Conservation (phyloP, 345 rosid species). For the Trapa bicornis region DNA sequence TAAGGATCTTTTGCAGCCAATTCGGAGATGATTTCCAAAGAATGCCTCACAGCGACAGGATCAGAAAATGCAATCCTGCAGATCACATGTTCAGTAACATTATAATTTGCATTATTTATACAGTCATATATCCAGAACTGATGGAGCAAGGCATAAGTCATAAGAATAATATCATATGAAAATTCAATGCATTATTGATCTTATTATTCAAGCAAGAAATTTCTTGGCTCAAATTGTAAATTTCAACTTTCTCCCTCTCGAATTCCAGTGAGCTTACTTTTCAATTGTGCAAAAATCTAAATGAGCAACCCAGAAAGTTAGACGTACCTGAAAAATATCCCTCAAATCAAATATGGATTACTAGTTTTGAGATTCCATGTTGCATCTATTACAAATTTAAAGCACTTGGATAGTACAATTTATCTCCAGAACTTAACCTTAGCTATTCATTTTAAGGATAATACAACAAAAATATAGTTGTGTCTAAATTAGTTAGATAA, state of each 20-base stretch:
- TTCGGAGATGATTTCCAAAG: conserved; percentile 77
- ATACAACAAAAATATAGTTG: not conserved
- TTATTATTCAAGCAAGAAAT: not conserved
- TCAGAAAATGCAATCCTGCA: conserved; percentile 86
- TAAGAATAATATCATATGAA: not conserved
- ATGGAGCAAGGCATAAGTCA: not conserved
- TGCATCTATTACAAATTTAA: not conserved
- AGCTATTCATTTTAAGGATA: not conserved
- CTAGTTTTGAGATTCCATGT: not conserved
- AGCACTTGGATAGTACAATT: not conserved
- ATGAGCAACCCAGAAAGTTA: not conserved
- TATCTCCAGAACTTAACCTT: not conserved
- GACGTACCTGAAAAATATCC: not conserved
- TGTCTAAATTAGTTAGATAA: not conserved
- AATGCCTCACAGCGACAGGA: conserved; percentile 99
- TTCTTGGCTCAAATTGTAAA: not conserved
- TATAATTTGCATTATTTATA: not conserved
- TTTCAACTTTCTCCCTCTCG: not conserved
- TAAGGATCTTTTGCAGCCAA: conserved; percentile 84
- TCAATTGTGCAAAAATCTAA: not conserved
- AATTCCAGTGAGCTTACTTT: not conserved
- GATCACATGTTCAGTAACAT: not conserved
- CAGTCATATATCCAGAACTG: not conserved
- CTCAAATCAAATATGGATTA: not conserved
- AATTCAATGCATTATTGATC: not conserved